A percentile compares a stretch with the other conserved stretches of the same genome.
phyloP scores from a whole-genome alignment of 345 rosid species.

The Aquilaria sinensis region DNA sequence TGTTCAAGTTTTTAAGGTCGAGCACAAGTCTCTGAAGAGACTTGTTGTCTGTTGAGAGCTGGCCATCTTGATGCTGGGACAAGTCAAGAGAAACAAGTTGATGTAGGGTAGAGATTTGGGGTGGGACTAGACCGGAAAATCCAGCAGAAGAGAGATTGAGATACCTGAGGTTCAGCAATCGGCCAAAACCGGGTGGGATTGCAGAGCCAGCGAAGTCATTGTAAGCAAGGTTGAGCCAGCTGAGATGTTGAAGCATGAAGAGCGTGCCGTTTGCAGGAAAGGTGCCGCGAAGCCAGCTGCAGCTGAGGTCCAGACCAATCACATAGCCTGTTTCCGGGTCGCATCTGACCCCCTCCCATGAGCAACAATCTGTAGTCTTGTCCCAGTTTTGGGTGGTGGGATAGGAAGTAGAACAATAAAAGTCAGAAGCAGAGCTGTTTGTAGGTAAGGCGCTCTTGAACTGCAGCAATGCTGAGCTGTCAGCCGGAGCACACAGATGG shows the following conservation, averaged over 20 bases:
- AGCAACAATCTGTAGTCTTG: constrained; percentile 13
- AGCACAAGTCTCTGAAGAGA: background rate
- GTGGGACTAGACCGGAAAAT: constrained; percentile 9
- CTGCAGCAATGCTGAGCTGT: no score
- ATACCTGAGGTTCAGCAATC: background rate
- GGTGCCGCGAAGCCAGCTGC: constrained; percentile 2
- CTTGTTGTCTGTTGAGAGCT: background rate
- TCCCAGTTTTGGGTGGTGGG: constrained; percentile 8
- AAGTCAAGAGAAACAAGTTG: constrained; percentile 5
- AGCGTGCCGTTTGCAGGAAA: constrained; percentile 1
- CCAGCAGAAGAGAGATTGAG: constrained; percentile 10
- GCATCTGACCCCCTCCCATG: constrained; percentile 22
- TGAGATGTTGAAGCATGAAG: constrained; percentile 9
- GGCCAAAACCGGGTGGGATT: constrained; percentile 11
- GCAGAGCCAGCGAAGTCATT: constrained; percentile 8
- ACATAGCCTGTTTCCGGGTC: constrained; percentile 10
- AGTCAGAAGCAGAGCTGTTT: background rate
- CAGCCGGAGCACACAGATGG: no score
- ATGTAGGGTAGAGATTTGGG: constrained; percentile 10
- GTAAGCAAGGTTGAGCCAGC: background rate
- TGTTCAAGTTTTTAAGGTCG: constrained; percentile 1
- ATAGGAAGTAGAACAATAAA: background rate
- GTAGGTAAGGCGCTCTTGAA: background rate
- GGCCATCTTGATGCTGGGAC: background rate
- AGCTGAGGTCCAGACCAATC: constrained; percentile 21